Base-by-base conservation (phyloP, 345 rosid genomes). In the Populus ilicifolia region DNA sequence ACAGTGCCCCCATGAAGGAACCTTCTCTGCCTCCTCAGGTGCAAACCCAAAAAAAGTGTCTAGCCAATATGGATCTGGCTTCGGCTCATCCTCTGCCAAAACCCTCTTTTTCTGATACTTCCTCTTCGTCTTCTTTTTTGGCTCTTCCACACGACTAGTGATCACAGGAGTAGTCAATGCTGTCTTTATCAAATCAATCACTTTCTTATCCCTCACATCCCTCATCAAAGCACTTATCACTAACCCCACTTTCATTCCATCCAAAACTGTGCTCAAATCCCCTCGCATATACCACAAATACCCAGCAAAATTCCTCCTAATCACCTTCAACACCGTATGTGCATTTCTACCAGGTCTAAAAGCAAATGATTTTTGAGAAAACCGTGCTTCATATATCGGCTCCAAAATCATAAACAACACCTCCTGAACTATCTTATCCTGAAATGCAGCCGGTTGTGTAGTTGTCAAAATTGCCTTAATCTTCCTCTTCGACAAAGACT, bases 31-130 rank as follows among this genome's bases (percentile, higher is more conserved):
- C 88, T 96, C 98, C 86, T 96, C 99, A 0, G 99, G 98, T 75
- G 99, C 96, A 82, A 93, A 96, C 35, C 96, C 97, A 3, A 93
- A 96, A 83, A 96, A 96, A 0, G 98, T 86, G 80, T 96, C 99
- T 80, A 93, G 82, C 97, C 99, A 96, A 80, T 96, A 93, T 18
- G 99, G 99, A 77, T 96, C 98, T 23, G 99, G 99, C 86, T 96
- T 93, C 0, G 98, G 98, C 82, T 96, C 99, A 82, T 96, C 98
- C 4, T 96, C 99, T 10, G 98, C 99, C 71, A 96, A 81, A 25
- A 93, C 99, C 67, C 89, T 87, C 85, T 96, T 96, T 74, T 96
- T 96, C 85, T 93, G 95, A 86, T 93, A 90, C 85, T 93, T 95
- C 66, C 98, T 87, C 85, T 88, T 96, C n/a, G 46, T 87, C 93